Evolutionary conservation across 306 rosid species (phyloP), one percentile per base, ranked within the genome.

Genomic region (Ceratonia siliqua): DNA sequence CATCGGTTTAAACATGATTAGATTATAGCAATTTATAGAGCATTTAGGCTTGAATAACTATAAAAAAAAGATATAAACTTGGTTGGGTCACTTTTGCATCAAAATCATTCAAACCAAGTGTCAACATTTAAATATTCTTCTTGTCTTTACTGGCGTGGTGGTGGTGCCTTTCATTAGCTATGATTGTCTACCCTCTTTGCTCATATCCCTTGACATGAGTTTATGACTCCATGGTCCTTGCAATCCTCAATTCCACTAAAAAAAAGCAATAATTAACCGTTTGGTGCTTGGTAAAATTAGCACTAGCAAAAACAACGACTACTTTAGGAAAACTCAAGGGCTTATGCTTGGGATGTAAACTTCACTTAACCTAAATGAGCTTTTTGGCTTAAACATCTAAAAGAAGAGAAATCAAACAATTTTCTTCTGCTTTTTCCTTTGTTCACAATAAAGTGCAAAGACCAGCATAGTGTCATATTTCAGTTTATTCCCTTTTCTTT

Each of bases 121-220:
- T 32, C 28, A 27, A 43, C 49, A 63, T 76, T 41, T 8, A 79
- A 76, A 83, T 72, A 62, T 53, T 13, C 12, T 5, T 35, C 45
- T 54, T 84, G 82, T 84, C 87, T 80, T 76, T 72, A 41, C 45
- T 62, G 82, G 48, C 68, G 71, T 74, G 71, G 65, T 48, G 80
- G 79, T 63, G 85, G 75, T 75, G 80, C 78, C 74, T 79, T 56
- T 79, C 75, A 63, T 74, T 62, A 11, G 62, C 58, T 46, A 79
- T 68, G 56, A 75, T 74, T 73, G 73, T 43, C 79, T 74, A 58
- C 70, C 74, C 42, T 62, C 4, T 84, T 76, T 74, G 78, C 70
- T 70, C 2, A 64, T 73, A 58, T 69, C 64, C 79, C 83, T 13
- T 55, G 78, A 78, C 83, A 81, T 78, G 65, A 50, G 62, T 78